Evolutionary conservation across 345 rosid species (phyloP).

Genomic region (Punica granatum): DNA sequence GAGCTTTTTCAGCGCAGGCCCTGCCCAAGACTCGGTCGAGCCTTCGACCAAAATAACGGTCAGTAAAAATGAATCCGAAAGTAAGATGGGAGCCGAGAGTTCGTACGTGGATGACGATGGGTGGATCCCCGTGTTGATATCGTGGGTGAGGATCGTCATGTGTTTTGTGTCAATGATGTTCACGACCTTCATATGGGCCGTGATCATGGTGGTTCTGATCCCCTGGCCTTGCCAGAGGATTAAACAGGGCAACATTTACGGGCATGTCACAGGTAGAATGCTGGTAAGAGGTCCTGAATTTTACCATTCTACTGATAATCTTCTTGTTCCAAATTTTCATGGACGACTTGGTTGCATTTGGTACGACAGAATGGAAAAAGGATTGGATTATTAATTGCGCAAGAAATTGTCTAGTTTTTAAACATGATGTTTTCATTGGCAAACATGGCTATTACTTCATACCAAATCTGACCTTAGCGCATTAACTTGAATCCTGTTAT

Average conservation of each 20-base stretch:
- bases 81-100: constrained; percentile 1
- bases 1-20: constrained; percentile 25
- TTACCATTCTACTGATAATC: neutral
- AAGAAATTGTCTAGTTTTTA: neutral
- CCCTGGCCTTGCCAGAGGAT: constrained; percentile 50
- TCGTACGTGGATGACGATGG: constrained; percentile 36
- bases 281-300: constrained; percentile 23
- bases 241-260: constrained; percentile 46
- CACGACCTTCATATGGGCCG: constrained; percentile 39
- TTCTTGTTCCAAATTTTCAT: neutral
- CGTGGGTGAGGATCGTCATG: constrained; percentile 33
- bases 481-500: too few species aligned
- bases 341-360: neutral
- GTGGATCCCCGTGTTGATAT: constrained; percentile 29
- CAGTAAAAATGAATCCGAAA: constrained; percentile 13
- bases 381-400: neutral
- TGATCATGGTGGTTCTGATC: constrained; percentile 33
- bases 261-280: constrained; percentile 55
- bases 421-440: neutral
- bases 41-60: constrained; percentile 8
- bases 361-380: neutral
- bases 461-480: too few species aligned
- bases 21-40: constrained; percentile 12
- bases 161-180: constrained; percentile 45
- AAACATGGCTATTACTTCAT: too few species aligned